Base-by-base conservation (phyloP, 129 eudicot species). In the Scalesia atractyloides region DNA sequence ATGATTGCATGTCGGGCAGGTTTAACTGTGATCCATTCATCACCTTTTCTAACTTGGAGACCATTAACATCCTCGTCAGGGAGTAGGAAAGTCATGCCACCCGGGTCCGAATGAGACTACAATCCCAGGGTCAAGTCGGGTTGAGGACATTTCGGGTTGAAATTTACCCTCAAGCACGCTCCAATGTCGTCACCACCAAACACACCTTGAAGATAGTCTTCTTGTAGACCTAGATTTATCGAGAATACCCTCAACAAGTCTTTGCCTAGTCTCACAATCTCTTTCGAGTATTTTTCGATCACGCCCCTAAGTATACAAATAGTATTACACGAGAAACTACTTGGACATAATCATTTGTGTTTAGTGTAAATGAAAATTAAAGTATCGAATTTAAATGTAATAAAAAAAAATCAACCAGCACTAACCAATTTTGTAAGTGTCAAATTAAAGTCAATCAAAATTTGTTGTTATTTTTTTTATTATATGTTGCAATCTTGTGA, bases 51-150 rank as follows among this genome's bases (percentile, higher is more conserved):
- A 47, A 92, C 95, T 67, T 92, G 98, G 43, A 92, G 96, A 17
- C 98, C 98, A 2, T 78, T 73, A 7, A 89, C 98, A 43, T 86
- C 52, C 39, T 79, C 80, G 47, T 92, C 96, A 3, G 98, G 89
- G 1, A 92, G 82, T 13, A 92, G 82, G 68, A 92, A 64, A 50
- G 98, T 92, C 75, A 92, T 57, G 30, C 96, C 96, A 64, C 98
- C 98, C 1, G 97, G 98, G 43, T 92, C 98, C 56, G 98, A 92
- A 59, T 92, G 98, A 6, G 96, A 73, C 0, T 95, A 85, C 17
- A 92, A 79, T 6, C 98, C 96, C 5, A 92, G 83, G 70, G 98
- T 78, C 46, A 92, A 64, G 63, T 92, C 96, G 37, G 98, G 98
- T 65, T 89, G 96, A 12, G 98, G 98, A 62, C 98, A 92, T 59